These are phyloP conservation scores for Candida ponderosae DNA, from an alignment of 805 yeast genomes.

Conservation along the genomic window DNA sequence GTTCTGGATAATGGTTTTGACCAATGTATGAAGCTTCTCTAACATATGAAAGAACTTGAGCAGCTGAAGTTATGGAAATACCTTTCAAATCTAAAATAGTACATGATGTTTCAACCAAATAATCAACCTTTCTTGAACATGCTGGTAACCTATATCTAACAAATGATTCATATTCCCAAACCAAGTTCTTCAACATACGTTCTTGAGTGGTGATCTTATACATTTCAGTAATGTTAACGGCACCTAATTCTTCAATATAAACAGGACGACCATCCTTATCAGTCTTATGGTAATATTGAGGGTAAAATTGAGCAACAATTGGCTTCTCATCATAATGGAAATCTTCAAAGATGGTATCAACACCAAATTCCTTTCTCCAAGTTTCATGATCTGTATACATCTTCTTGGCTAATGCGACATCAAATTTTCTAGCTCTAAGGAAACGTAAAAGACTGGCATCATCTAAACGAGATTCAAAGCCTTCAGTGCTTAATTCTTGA, in stretches of 20 bases:
- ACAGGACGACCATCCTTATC: slow-evolving; percentile 97
- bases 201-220: slow-evolving; percentile 90
- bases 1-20: slow-evolving; percentile 96
- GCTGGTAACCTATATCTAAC: slow-evolving; percentile 84
- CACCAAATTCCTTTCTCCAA: slow-evolving; percentile 86
- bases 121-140: slow-evolving; percentile 75
- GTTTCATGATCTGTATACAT: slow-evolving; percentile 86
- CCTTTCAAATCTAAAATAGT: slow-evolving; percentile 95
- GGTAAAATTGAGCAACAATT: slow-evolving; percentile 80
- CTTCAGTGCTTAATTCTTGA: slow-evolving; percentile 48
- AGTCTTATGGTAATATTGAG: slow-evolving; percentile 95
- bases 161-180: slow-evolving; percentile 96
- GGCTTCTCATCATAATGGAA: slow-evolving; percentile 94
- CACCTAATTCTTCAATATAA: slow-evolving; percentile 88
- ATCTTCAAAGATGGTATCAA: slow-evolving; percentile 77
- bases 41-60: slow-evolving; percentile 80
- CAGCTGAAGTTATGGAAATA: slow-evolving; percentile 75
- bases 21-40: slow-evolving; percentile 91
- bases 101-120: slow-evolving; percentile 89
- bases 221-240: slow-evolving; percentile 85
- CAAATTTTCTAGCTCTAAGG: slow-evolving; percentile 93
- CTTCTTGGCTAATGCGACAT: slow-evolving; percentile 62
- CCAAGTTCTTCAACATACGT: slow-evolving; percentile 90
- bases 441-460: slow-evolving; percentile 81
- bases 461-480: slow-evolving; percentile 74